Evolutionary conservation across 2,329 filamentous ascomycete species (phyloP).

Genomic region (Colletotrichum sp.): DNA sequence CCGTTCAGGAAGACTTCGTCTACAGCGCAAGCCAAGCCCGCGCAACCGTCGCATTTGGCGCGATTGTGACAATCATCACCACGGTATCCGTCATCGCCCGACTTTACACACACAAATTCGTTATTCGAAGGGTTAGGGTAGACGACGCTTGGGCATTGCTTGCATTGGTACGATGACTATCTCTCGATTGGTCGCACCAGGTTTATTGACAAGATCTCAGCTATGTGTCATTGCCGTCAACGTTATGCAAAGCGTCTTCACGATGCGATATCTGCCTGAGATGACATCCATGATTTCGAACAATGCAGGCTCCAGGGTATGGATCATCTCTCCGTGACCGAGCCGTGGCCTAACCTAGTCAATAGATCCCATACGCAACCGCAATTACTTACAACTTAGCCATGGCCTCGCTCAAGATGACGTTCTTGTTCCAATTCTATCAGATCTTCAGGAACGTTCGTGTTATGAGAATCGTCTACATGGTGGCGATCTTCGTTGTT

Average conservation of each 20-base stretch:
- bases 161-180: not conserved
- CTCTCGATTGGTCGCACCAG: no score
- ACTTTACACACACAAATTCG: not conserved
- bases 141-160: not conserved
- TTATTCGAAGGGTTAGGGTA: not conserved
- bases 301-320: not conserved
- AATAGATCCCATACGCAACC: not conserved
- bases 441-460: not conserved
- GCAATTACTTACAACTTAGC: not conserved
- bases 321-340: not conserved
- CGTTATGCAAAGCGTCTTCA: not conserved
- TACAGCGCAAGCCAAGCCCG: not conserved
- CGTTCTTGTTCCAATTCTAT: conserved; percentile 4
- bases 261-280: not conserved
- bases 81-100: not conserved
- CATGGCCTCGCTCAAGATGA: not conserved
- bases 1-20: not conserved
- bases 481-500: not conserved
- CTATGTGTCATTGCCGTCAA: not conserved
- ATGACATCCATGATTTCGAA: not conserved
- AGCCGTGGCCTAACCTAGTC: not conserved
- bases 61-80: not conserved
- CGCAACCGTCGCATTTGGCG: not conserved
- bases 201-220: not conserved
- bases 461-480: not conserved